A percentile compares a stretch with the other conserved stretches of the same genome.
phyloP scores from a whole-genome alignment of 2,329 filamentous ascomycete species.

The Aspergillus fischeri region DNA sequence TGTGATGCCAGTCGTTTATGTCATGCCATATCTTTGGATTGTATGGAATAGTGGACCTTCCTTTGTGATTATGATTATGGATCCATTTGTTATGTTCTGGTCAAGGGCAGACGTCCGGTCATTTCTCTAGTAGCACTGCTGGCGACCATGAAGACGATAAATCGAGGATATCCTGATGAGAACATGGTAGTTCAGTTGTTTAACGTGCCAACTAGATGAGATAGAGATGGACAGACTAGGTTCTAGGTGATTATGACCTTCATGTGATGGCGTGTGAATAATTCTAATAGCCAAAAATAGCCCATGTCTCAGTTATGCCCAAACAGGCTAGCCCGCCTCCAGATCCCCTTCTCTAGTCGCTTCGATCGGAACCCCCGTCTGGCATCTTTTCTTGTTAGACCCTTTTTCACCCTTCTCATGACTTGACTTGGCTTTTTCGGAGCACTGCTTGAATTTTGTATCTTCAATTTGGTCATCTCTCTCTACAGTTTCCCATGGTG shows the following conservation, averaged over 20 bases:
- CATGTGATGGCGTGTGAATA: slow-evolving; percentile 2
- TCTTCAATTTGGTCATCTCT: not conserved
- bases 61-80: not conserved
- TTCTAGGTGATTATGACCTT: not conserved
- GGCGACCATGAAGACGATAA: not conserved
- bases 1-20: not conserved
- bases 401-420: slow-evolving; percentile 3
- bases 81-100: not conserved
- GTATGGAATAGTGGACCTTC: not conserved
- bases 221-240: not conserved
- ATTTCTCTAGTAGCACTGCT: not conserved
- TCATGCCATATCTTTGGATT: not conserved
- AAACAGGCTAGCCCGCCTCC: not conserved
- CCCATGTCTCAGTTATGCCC: slow-evolving; percentile 18
- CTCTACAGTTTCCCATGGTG: not conserved
- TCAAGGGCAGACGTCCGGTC: not conserved
- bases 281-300: slow-evolving; percentile 19
- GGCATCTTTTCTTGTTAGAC: slow-evolving; percentile 4
- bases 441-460: not conserved
- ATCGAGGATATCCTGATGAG: not conserved
- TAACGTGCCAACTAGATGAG: not conserved
- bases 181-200: not conserved
- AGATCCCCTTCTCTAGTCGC: slow-evolving; percentile 2
- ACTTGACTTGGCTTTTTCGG: not conserved
- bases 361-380: slow-evolving; percentile 9